A percentile compares a stretch with the other conserved stretches of the same genome.
Conservation (phyloP, 768 basidiomycete genomes). For the Boletellus emodensis region DNA sequence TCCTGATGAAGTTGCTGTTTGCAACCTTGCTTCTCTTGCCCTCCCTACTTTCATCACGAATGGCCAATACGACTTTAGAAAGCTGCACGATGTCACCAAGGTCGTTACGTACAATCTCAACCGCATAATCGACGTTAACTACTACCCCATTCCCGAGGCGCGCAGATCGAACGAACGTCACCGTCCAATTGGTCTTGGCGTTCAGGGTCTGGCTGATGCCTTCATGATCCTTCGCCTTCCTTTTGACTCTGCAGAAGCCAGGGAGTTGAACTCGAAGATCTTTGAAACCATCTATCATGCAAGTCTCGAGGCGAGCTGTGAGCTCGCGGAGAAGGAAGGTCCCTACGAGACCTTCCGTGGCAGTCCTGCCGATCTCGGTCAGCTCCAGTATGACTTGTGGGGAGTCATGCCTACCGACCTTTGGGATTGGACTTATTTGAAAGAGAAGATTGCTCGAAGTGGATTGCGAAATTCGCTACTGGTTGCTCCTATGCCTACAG, state of each 20-base stretch:
- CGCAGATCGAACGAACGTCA: conserved; percentile 93
- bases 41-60: conserved; percentile 86
- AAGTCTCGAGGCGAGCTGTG: conserved; percentile 85
- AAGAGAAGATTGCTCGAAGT: conserved; percentile 75
- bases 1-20: conserved; percentile 96
- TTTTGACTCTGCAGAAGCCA: conserved; percentile 86
- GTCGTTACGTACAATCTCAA: conserved; percentile 93
- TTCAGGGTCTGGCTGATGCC: conserved; percentile 95
- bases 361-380: conserved; percentile 83
- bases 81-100: conserved; percentile 90
- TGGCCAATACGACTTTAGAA: conserved; percentile 89
- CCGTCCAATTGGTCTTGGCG: conserved; percentile 95
- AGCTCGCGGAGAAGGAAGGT: conserved; percentile 75
- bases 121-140: conserved; percentile 90
- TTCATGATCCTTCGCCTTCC: conserved; percentile 98
- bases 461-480: conserved; percentile 90
- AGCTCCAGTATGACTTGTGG: conserved; percentile 95
- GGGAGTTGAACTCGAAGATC: conserved; percentile 88
- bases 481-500: conserved; percentile 97
- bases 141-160: conserved; percentile 92
- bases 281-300: conserved; percentile 99
- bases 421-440: conserved; percentile 92
- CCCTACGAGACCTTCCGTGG: conserved; percentile 88
- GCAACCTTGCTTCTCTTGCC: conserved; percentile 96
- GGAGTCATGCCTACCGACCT: conserved; percentile 82